These are phyloP conservation scores for Malus domestica DNA, from an alignment of 306 rosid species.

Conservation along the genomic window ASM211411v1 NC_041805.1:15178001-15178500, in stretches of 20 bases:
- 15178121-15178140: background rate
- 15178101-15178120: too few species aligned
- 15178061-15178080: too few species aligned
- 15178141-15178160: background rate
- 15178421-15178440: background rate
- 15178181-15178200: background rate
- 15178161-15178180: background rate
- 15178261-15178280: constrained; percentile 32
- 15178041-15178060: too few species aligned
- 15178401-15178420: background rate
- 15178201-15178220: background rate
- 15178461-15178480: constrained; percentile 24
- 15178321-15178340: constrained; percentile 63
- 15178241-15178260: constrained; percentile 33
- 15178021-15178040: too few species aligned
- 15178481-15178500: constrained; percentile 65
- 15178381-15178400: constrained; percentile 14
- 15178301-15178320: constrained; percentile 42
- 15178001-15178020: too few species aligned
- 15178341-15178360: constrained; percentile 10
- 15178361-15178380: constrained; percentile 8
- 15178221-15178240: constrained; percentile 34
- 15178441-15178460: constrained; percentile 1
- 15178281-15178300: constrained; percentile 50
- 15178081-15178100: too few species aligned